A percentile compares a stretch with the other conserved stretches of the same genome.
Conservation (phyloP, 495 filamentous ascomycete species). For the Aspergillus ellipticus region DNA sequence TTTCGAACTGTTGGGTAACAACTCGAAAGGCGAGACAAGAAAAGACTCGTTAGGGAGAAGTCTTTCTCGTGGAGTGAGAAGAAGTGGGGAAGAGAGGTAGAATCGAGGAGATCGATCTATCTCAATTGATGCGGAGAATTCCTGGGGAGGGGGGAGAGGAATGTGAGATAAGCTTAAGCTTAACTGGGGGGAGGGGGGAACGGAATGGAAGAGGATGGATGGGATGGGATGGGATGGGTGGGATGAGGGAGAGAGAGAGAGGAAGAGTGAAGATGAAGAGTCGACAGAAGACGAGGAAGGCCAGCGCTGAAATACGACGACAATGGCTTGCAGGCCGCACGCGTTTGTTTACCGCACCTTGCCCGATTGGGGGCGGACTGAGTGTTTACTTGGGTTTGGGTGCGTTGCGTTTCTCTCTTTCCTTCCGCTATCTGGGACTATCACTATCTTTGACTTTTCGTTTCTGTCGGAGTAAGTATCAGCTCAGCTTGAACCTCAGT, state of each 20-base stretch:
- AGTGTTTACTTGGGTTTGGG: too few species aligned
- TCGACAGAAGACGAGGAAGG: background rate
- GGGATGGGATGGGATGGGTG: conserved; percentile 9
- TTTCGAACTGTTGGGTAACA: conserved; percentile 73
- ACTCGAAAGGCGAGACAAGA: conserved; percentile 94
- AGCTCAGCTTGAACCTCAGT: background rate
- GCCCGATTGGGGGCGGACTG: conserved; percentile 15
- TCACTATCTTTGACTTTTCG: background rate
- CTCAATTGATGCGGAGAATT: conserved; percentile 17
- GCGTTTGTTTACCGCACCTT: conserved; percentile 31
- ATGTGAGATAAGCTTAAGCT: conserved; percentile 30
- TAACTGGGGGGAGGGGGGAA: conserved; percentile 14
- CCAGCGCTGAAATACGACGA: conserved; percentile 9
- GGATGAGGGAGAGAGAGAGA: conserved; percentile 7
- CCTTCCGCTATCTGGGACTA: background rate
- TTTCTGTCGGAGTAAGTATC: too few species aligned
- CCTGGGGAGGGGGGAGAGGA: conserved; percentile 16
- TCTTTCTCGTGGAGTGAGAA: conserved; percentile 36
- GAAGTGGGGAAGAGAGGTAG: conserved; percentile 19
- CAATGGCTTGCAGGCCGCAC: conserved; percentile 7
- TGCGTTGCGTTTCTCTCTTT: background rate
- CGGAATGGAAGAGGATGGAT: conserved; percentile 12
- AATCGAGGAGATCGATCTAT: conserved; percentile 20
- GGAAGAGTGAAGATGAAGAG: conserved; percentile 8
- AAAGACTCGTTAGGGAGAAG: conserved; percentile 55